Evolutionary conservation across 2,329 filamentous ascomycete species (phyloP), one percentile per base, ranked within the genome.

Genomic region (Periconia sp.): DNA sequence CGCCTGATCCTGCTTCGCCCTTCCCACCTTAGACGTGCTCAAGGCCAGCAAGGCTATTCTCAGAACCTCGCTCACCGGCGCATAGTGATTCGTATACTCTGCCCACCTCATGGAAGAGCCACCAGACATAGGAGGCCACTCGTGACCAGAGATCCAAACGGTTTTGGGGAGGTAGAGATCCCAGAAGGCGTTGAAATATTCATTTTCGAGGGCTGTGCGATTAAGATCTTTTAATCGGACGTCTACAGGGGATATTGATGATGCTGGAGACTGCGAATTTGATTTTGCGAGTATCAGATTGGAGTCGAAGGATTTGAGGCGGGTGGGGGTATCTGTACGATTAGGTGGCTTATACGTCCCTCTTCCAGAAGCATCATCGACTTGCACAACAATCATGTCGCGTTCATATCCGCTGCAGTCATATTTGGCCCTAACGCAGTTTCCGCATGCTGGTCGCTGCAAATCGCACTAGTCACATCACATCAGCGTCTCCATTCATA

Each of bases 341-440:
- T 42, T 29, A 5, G 5, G 38, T 9, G 35, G 26, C 16, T 37
- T 43, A 24, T 53, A 56, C 4, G 40, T 28, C 11, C 46, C 50
- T 44, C 45, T 46, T 13, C 44, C 43, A 7, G 13, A 16, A 7
- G n/a, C n/a, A n/a, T 41, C 30, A 11, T 37, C 32, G 9, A 46
- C 30, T 23, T 56, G 50, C 2, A 56, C 43, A 11, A 56, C 18
- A 13, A 56, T 42, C 33, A 56, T 43, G 4, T 46, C 36, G 24
- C 45, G 47, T 17, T 43, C 26, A 22, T 50, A 51, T 11, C 49
- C 46, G 23, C 42, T 44, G 25, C 52, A 56, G 2, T 32, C 28
- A 15, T 50, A 44, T 8, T 34, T 36, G 4, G 46, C 47, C 16
- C 36, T 45, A 11, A 26, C 32, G 36, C 52, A 56, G 30, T 45